Percentiles rank a stretch among this genome's conserved stretches.
Conservation (phyloP, 2,329 filamentous ascomycete species). For the Trichoderma semiorbis region DNA sequence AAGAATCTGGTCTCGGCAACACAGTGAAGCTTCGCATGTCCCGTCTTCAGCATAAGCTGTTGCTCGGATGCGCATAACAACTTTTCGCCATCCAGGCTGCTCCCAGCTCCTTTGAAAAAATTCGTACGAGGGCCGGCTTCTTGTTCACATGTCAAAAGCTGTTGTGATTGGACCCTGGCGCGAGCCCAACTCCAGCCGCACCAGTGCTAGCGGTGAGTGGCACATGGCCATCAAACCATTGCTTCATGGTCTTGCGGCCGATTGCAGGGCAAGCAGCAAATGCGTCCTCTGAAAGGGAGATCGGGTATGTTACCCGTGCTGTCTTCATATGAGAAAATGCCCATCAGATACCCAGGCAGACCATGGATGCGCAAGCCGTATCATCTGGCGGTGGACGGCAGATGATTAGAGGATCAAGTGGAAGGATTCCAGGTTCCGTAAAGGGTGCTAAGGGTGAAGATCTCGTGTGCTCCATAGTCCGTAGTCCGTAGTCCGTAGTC, state of each 20-base stretch:
- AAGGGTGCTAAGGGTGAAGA: not conserved
- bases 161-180: constrained; percentile 18
- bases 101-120: constrained; percentile 23
- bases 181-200: too few relatives aligned
- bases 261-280: not conserved
- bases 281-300: not conserved
- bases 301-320: not conserved
- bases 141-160: constrained; percentile 25
- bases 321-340: not conserved
- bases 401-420: not conserved
- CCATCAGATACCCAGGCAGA: not conserved
- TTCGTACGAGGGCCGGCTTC: constrained; percentile 26
- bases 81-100: not conserved
- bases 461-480: not conserved
- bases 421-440: not conserved
- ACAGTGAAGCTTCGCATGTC: not conserved
- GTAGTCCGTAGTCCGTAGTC: too few relatives aligned
- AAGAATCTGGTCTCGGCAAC: not conserved
- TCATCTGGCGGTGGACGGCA: not conserved
- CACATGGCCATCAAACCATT: not conserved
- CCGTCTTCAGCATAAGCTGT: not conserved
- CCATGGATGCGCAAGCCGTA: not conserved
- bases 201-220: not conserved
- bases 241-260: constrained; percentile 23
- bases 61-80: not conserved